phyloP scores from a whole-genome alignment of 2,329 filamentous ascomycete genomes.

The Fusarium oxysporum region DNA sequence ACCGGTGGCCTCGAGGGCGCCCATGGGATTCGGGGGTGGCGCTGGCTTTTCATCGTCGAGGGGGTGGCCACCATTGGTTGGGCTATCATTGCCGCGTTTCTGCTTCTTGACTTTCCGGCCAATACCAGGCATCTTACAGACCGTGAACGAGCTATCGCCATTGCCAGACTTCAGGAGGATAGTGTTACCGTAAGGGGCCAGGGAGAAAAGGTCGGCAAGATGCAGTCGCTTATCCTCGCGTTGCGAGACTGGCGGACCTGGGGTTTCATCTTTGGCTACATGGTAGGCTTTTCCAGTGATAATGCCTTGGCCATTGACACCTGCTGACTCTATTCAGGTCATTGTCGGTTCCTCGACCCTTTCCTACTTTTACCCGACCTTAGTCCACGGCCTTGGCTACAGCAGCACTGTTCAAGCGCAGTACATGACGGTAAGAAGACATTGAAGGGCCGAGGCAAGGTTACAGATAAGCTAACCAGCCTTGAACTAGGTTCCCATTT shows the following conservation, averaged over 20 bases:
- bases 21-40: neutral
- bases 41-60: neutral
- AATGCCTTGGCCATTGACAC: neutral
- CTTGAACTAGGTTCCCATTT: neutral
- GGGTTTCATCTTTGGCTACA: neutral
- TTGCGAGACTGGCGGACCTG: neutral
- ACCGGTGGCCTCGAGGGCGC: neutral
- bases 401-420: neutral
- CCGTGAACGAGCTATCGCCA: neutral
- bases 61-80: neutral
- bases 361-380: neutral
- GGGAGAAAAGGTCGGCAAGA: neutral
- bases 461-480: neutral
- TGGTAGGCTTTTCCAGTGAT: neutral
- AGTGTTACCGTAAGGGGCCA: neutral
- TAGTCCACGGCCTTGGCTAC: neutral
- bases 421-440: neutral
- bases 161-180: neutral
- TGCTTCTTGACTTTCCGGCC: neutral
- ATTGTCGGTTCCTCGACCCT: neutral
- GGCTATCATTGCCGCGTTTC: neutral
- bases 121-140: neutral
- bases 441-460: neutral
- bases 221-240: neutral
- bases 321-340: neutral